Base-by-base conservation (phyloP, 306 rosid species). In the Acacia acuminata region DNA sequence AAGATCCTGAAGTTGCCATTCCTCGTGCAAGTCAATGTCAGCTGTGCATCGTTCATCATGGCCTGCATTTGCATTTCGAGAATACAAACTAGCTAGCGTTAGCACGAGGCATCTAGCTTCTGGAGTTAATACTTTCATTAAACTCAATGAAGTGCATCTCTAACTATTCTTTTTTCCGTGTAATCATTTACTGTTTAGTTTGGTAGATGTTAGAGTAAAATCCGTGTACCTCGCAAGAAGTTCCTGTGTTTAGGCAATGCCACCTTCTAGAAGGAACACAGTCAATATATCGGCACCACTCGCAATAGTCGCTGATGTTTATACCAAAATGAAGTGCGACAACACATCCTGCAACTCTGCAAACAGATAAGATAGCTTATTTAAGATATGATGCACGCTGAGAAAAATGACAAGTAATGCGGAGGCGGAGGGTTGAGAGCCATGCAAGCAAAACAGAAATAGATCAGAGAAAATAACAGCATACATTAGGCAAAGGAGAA, bases 1-100 rank as follows among this genome's bases (percentile, higher is more conserved):
- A 87, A 90, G 55, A 92, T 91, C 92, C 85, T 81, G 91, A 87
- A 93, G 64, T 92, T 92, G 76, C 98, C 98, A 66, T 91, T 92
- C 66, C 77, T 77, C 85, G 87, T 66, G 77, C 99, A 96, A 77
- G 96, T 93, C 90, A 96, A 84, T 66, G 98, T 96, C 96, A 92
- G 74, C 89, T 91, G 92, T 72, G 80, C 90, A 80, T 90, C 65
- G 87, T 91, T 92, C 86, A 88, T 93, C 99, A 91, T 93, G 82
- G 93, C 81, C 99, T 96, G 99, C 98, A 91, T 81, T 87, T 81
- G 75, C 98, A 88, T 79, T 87, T 81, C 75, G 17, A 78, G 74
- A 81, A 71, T 71, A 82, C 71, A 80, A 67, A 60, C 77, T 70
- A 82, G 30, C 79, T 70, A 82, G 36, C 79, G 77, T 81, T 64